A percentile compares a stretch with the other conserved stretches of the same genome.
Evolutionary conservation across 805 yeast genomes (phyloP).

Genomic region (Kluyveromyces starmeri): DNA sequence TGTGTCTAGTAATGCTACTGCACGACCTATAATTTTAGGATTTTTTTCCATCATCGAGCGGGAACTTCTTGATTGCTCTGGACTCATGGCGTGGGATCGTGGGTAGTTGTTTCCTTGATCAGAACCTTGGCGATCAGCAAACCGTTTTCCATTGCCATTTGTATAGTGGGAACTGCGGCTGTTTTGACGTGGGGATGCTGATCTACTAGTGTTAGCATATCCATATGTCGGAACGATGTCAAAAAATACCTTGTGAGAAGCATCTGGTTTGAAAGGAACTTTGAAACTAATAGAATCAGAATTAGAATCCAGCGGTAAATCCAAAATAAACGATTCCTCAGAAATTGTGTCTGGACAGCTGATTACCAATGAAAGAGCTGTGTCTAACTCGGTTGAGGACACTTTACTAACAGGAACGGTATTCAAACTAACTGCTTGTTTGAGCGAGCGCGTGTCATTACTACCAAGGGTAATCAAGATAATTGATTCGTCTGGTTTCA

Average conservation of each 20-base stretch:
- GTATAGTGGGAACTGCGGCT: background rate
- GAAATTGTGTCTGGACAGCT: constrained; percentile 29
- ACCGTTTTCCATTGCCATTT: background rate
- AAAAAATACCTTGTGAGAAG: constrained; percentile 56
- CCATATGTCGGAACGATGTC: constrained; percentile 88
- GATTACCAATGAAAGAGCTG: constrained; percentile 74
- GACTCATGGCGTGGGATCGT: constrained; percentile 1
- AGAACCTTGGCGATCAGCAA: background rate
- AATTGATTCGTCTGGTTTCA: constrained; percentile 55
- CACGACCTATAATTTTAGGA: constrained; percentile 62
- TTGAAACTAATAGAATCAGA: constrained; percentile 67
- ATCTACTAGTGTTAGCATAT: constrained; percentile 14
- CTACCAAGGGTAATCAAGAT: constrained; percentile 81
- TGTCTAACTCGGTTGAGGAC: constrained; percentile 76
- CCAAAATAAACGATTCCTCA: constrained; percentile 56
- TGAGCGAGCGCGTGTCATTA: constrained; percentile 57
- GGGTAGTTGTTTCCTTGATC: background rate
- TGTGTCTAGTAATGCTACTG: constrained; percentile 60
- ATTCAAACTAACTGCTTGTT: constrained; percentile 57
- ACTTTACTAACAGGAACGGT: constrained; percentile 68
- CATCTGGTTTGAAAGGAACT: constrained; percentile 38
- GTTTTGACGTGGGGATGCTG: background rate
- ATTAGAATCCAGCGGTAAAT: constrained; percentile 75
- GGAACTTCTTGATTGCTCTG: constrained; percentile 1
- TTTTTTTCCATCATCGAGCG: constrained; percentile 10